Base-by-base conservation (phyloP, 768 basidiomycete species). In the Chiua virens region DNA sequence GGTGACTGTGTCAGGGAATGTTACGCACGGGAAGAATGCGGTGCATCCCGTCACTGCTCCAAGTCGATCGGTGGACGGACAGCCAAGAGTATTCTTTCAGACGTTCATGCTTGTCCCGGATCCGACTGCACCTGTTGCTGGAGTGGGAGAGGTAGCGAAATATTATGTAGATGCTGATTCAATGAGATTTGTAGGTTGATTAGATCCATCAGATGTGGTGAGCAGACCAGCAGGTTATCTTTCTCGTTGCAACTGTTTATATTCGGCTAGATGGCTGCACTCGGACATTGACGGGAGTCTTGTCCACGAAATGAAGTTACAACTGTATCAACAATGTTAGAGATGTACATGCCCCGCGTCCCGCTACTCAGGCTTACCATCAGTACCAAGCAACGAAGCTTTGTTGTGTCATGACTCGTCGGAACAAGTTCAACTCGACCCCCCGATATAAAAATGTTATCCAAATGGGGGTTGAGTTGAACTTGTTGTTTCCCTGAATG, bases 101-200 rank as follows among this genome's bases (percentile, higher is more conserved):
- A 88, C 89, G 7, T 93, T 93, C 62, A 81, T 93, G 74, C 83
- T 93, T 32, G 81, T 86, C 10, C 89, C 89, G 5, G 89, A 91
- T 63, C 74, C 87, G 4, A 76, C 74, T 38, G 82, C 85, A 27
- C 76, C 86, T 3, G 76, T 82, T 17, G 76, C 78, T 2, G 84
- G 83, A 53, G 76, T 79, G 5, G 88, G 85, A 50, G 87, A 88
- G 62, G 80, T 88, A 0, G 86, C 87, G 9, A 91, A 87, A 65
- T 92, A 92, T 64, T 92, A 87, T 62, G 75, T 93, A 49, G 82
- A 82, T 52, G 82, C 88, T 11, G 90, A 92, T 67, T 80, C 86
- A 5, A 71, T 92, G 67, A 79, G 90, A 64, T 91, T 93, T 57
- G 90, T 93, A 53, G 90, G 91, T 34, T 90, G 70, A 71, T 55